phyloP scores from a whole-genome alignment of 148 eudicot genomes.

The Pharnaceum exiguum region DNA sequence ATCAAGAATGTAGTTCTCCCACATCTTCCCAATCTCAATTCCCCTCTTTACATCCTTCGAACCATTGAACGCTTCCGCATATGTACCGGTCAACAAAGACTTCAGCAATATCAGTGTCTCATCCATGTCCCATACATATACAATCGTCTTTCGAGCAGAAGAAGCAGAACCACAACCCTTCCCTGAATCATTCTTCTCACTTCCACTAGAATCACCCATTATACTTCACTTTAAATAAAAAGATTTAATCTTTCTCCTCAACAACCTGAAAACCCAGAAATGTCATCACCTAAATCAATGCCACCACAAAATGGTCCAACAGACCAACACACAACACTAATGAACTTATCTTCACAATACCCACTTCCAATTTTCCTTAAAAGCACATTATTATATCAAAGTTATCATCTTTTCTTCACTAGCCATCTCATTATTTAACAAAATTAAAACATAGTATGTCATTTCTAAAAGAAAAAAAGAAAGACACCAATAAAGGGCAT shows the following conservation, averaged over 20 bases:
- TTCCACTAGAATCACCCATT: constrained; percentile 27
- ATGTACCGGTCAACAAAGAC: constrained; percentile 71
- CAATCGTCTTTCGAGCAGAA: constrained; percentile 44
- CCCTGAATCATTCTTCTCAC: constrained; percentile 8
- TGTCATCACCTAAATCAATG: too few relatives aligned
- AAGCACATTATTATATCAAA: too few relatives aligned
- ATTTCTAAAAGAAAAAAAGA: too few relatives aligned
- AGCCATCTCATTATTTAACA: too few relatives aligned
- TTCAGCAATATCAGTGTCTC: constrained; percentile 94
- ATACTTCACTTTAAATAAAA: neutral
- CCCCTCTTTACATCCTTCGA: constrained; percentile 73
- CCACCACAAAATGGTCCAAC: too few relatives aligned
- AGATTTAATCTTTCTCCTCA: neutral
- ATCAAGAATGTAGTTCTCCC: constrained; percentile 85
- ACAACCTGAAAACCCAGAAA: constrained; percentile 19
- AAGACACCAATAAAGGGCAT: too few relatives aligned
- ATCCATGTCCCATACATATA: constrained; percentile 97
- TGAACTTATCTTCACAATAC: too few relatives aligned
- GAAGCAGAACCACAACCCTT: too few relatives aligned
- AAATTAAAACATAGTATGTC: too few relatives aligned
- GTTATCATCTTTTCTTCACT: too few relatives aligned
- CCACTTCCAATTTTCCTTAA: too few relatives aligned
- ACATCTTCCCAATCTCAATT: constrained; percentile 63
- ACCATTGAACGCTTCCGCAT: constrained; percentile 65
- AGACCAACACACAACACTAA: too few relatives aligned